Base-by-base conservation (phyloP, 345 rosid species). In the Brassica juncea region DNA sequence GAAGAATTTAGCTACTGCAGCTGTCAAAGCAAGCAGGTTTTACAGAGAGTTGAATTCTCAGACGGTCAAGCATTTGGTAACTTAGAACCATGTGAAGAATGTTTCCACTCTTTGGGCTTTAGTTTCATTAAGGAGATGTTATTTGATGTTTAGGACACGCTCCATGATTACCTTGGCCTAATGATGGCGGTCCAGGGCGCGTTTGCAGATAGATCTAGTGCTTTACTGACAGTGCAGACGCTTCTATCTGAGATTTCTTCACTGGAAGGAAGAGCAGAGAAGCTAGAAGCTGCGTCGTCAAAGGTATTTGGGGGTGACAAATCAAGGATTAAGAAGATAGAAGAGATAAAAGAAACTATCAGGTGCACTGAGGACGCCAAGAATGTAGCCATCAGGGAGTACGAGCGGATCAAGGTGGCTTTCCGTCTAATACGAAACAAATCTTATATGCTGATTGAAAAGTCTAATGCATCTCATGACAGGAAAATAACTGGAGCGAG, bases 281-380 rank as follows among this genome's bases (percentile, higher is more conserved):
- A 93, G 82, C 97, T 95, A 75, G 94, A 95, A 85, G 97, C 90
- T 73, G 97, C 94, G 61, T 90, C 97, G 34, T 89, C 97, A 27
- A 95, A 95, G 81, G 86, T 93, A 77, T 95, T 89, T 90, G 99
- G 99, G 16, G 98, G 98, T 25, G 99, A 95, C 87, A 95, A 85
- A 85, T 90, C 97, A 65, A 88, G 97, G 87, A 86, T 93, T 73
- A 89, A 86, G 68, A 93, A 90, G 77, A 84, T 89, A 37, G 97
- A 95, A 83, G 99, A 91, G 85, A 69, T 95, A 69, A 91, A 89
- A 81, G 98, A 90, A 83, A 89, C 89, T 39, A 90, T 90, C 77
- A 87, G 88, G 72, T 88, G 16, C 49, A 90, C 97, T 8, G 97
- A 93, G 84, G 93, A 90, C 70, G 96, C 98, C n/a, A 95, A 95